Evolutionary conservation across 129 eudicot species (phyloP).

Genomic region (Calendula officinalis): DNA sequence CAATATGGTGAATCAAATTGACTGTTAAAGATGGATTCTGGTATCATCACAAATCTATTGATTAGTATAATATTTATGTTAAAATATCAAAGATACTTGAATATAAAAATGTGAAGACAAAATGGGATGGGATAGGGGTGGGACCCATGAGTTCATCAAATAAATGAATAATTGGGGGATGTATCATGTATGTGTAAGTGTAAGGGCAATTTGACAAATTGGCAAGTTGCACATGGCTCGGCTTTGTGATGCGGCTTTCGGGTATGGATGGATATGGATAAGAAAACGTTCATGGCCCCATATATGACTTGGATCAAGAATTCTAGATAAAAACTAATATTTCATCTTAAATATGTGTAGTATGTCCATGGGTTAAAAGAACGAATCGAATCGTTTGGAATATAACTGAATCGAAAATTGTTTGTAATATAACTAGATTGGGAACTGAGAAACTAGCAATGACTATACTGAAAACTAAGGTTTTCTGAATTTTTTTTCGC

Average conservation of each 20-base stretch:
- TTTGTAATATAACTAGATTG: not conserved
- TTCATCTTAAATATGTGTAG: too few species aligned
- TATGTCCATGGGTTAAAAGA: not conserved
- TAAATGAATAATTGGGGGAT: not conserved
- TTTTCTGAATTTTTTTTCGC: too few species aligned
- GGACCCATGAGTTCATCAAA: not conserved
- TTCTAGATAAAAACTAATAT: not conserved
- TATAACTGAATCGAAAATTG: not conserved
- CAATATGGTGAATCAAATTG: too few species aligned
- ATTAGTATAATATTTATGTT: too few species aligned
- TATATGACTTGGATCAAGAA: not conserved
- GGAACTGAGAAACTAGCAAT: too few species aligned
- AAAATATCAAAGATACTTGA: too few species aligned
- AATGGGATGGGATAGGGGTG: not conserved
- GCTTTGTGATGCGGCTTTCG: conserved; percentile 5
- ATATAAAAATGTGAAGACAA: too few species aligned
- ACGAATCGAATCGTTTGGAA: not conserved
- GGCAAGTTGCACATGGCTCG: conserved; percentile 16
- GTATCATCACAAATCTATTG: too few species aligned
- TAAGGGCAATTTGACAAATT: not conserved
- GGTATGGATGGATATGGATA: conserved; percentile 14
- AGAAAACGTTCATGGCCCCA: conserved; percentile 17
- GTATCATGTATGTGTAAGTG: not conserved
- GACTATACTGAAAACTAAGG: too few species aligned
- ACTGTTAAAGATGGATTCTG: too few species aligned